phyloP scores from a whole-genome alignment of 177 flowering plant species.

The Vitis hybrid region DNA sequence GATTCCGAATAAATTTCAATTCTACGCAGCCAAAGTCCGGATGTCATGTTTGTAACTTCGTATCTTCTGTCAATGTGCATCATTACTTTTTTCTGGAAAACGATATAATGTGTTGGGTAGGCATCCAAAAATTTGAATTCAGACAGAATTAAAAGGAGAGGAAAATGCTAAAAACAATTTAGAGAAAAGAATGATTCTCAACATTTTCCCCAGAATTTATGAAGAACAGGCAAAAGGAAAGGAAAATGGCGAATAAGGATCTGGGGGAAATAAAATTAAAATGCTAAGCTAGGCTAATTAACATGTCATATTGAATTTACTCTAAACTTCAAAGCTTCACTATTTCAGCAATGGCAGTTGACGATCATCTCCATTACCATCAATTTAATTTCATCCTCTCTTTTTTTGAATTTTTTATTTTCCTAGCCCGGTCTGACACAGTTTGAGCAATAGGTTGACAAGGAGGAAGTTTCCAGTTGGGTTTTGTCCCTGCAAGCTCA shows the following conservation, averaged over 20 bases:
- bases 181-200: too few relatives aligned
- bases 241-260: too few relatives aligned
- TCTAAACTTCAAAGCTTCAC: background rate
- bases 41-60: too few relatives aligned
- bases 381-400: background rate
- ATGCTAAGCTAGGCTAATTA: background rate
- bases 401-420: background rate
- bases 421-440: background rate
- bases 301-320: background rate
- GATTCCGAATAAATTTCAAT: background rate
- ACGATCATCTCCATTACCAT: background rate
- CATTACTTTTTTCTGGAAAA: too few relatives aligned
- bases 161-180: too few relatives aligned
- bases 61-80: too few relatives aligned
- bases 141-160: too few relatives aligned
- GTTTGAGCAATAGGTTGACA: constrained; percentile 56
- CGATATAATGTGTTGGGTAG: too few relatives aligned
- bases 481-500: constrained; percentile 79
- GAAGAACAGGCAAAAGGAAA: too few relatives aligned
- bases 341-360: background rate
- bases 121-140: too few relatives aligned
- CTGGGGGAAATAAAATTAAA: background rate
- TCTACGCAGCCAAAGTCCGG: background rate
- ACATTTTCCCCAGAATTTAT: too few relatives aligned
- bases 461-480: constrained; percentile 61